phyloP scores from a whole-genome alignment of 148 eudicot genomes.

The Simmondsia chinensis region DNA sequence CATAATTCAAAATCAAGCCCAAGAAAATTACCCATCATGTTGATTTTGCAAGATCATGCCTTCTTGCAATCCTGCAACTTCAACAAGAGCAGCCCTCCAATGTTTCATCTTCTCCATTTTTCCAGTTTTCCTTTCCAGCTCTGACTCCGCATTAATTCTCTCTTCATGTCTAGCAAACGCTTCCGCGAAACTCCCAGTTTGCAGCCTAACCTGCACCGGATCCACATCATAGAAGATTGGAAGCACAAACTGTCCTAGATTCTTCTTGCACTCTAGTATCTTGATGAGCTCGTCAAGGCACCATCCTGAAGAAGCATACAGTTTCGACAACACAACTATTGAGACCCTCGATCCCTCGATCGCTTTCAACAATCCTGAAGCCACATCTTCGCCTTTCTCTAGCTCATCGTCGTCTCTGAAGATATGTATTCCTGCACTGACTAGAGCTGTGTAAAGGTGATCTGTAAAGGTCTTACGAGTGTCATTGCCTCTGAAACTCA shows the following conservation, averaged over 20 bases:
- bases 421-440: not conserved
- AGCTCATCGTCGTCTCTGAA: not conserved
- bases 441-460: not conserved
- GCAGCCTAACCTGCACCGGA: conserved; percentile 5
- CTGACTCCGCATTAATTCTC: no score
- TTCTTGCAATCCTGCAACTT: conserved; percentile 7
- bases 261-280: conserved; percentile 3
- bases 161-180: conserved; percentile 1
- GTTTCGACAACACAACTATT: not conserved
- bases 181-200: not conserved
- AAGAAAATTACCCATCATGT: not conserved
- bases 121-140: not conserved
- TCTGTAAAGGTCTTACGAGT: no score
- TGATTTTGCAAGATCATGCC: not conserved
- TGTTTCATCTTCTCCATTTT: not conserved
- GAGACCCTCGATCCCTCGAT: not conserved
- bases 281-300: conserved; percentile 8
- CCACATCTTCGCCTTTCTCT: not conserved
- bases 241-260: not conserved
- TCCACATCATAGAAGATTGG: conserved; percentile 12
- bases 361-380: not conserved
- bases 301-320: conserved; percentile 1
- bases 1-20: not conserved
- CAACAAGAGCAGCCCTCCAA: conserved; percentile 5
- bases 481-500: not conserved